Conservation (phyloP, 2,329 filamentous ascomycete species). For the Fusarium stilboides region DNA sequence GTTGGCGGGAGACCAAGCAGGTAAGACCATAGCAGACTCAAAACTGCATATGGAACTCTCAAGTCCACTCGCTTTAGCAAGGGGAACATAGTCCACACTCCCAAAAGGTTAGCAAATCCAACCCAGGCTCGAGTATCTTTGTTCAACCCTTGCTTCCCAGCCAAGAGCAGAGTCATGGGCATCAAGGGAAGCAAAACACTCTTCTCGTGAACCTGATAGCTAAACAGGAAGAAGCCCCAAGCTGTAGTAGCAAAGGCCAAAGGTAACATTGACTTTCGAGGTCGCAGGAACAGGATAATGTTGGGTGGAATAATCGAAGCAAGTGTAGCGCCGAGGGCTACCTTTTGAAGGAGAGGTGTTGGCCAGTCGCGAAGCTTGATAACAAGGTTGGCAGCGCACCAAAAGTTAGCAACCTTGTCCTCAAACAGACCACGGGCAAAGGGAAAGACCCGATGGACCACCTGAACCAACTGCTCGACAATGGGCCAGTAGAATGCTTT, state of each 20-base stretch:
- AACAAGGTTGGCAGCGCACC: conserved; percentile 92
- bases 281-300: conserved; percentile 82
- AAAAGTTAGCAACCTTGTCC: conserved; percentile 98
- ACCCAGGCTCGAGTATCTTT: conserved; percentile 89
- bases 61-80: conserved; percentile 89
- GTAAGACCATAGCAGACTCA: conserved; percentile 92
- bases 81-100: conserved; percentile 94
- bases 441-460: conserved; percentile 93
- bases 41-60: conserved; percentile 84
- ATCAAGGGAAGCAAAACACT: conserved; percentile 92
- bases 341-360: conserved; percentile 78
- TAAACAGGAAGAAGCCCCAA: conserved; percentile 98
- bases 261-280: conserved; percentile 82
- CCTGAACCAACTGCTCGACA: conserved; percentile 84
- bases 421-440: conserved; percentile 97
- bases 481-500: conserved; percentile 81
- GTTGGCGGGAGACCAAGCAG: conserved; percentile 88
- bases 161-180: conserved; percentile 91
- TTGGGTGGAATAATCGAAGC: conserved; percentile 85
- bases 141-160: conserved; percentile 81
- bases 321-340: conserved; percentile 82
- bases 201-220: conserved; percentile 99
- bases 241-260: conserved; percentile 86
- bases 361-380: conserved; percentile 88
- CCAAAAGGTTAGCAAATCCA: conserved; percentile 93